Conservation (phyloP, 768 basidiomycete genomes). For the Russula compacta region DNA sequence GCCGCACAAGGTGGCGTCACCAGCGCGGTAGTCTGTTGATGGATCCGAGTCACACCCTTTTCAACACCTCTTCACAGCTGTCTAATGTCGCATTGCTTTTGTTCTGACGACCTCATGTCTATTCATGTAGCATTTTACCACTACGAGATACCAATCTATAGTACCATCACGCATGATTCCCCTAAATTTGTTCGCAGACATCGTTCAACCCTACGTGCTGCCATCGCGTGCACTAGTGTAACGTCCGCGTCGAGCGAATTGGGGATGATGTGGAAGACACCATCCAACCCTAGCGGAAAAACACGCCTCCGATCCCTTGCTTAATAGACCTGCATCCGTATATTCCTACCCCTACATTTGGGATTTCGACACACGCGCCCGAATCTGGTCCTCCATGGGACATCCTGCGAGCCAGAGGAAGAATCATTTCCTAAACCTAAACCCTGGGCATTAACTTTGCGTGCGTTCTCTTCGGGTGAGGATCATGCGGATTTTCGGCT, state of each 20-base stretch:
- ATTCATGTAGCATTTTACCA: constrained; percentile 7
- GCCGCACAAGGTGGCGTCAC: constrained; percentile 9
- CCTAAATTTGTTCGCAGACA: background rate
- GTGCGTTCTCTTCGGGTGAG: no score
- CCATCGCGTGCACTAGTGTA: background rate
- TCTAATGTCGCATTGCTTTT: constrained; percentile 7
- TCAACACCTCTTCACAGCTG: background rate
- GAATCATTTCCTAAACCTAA: no score
- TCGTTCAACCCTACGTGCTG: background rate
- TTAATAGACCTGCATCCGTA: no score
- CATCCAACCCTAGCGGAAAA: background rate
- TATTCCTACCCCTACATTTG: no score
- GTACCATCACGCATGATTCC: background rate
- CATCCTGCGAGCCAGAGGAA: background rate
- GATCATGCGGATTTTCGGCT: no score
- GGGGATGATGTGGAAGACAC: background rate
- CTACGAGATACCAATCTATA: constrained; percentile 8
- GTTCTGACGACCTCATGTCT: constrained; percentile 3
- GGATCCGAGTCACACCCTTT: background rate
- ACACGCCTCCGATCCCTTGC: no score
- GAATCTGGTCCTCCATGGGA: background rate
- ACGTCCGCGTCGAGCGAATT: background rate
- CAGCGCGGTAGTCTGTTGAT: constrained; percentile 7
- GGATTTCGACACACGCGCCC: no score
- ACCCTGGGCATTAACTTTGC: no score